Base-by-base conservation (phyloP, 306 rosid genomes). In the Crataegus laevigata region DNA sequence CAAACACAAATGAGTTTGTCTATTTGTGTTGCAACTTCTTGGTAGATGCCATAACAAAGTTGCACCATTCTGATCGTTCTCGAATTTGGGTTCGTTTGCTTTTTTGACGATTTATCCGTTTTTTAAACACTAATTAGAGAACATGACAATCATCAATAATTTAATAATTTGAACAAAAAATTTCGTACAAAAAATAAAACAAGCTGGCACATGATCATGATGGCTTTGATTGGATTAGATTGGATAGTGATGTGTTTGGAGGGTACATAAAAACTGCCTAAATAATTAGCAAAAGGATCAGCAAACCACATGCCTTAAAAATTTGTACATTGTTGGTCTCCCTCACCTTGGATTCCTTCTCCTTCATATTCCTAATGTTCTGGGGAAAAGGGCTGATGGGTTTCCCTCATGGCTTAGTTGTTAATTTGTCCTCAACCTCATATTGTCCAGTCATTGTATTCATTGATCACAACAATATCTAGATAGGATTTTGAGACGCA, bases 341-440 rank as follows among this genome's bases (percentile, higher is more conserved):
- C 6, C 11, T 52, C 61, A 74, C 76, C 32, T 77, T 66, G 94
- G 94, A 89, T 89, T 83, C 85, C 80, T 80, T 47, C n/a, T 26
- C 5, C 22, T 55, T 83, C 87, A 78, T 50, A 50, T 17, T 50
- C 54, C 54, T 50, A 50, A 19, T 32, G 34, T 66, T 6, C 5
- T 50, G 18, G 50, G 59, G 45, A 69, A 79, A 67, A 65, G 68
- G 68, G 72, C 51, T 57, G 62, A 71, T 69, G 73, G 26, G 40
- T 55, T 84, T 73, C 75, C 66, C 73, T 66, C 77, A 45, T 71
- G 83, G 87, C 57, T 73, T 72, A 71, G 61, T 69, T 86, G 87
- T 81, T 83, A 36, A 75, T 75, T 89, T 82, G 73, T 81, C 76
- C 78, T 66, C 43, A 50, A 69, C 70, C 79, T 83, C 76, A 70